A percentile compares a stretch with the other conserved stretches of the same genome.
Conservation (phyloP, 192 early-diverging fungal species). For the Coemansia sp. region DNA sequence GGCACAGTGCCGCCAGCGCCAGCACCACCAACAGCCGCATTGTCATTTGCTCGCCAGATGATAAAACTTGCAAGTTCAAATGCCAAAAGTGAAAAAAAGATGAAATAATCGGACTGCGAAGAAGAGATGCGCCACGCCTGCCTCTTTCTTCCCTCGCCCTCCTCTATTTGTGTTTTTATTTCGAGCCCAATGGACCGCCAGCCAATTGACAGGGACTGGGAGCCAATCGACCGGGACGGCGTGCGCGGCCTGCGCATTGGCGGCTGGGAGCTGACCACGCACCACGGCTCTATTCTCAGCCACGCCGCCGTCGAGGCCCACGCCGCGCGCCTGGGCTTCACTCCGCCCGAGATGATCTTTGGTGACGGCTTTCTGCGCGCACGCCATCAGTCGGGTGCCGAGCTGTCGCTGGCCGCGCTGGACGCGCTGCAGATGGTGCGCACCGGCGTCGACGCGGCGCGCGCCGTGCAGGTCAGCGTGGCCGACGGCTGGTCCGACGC, state of each 20-base stretch:
- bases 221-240: slow-evolving; percentile 35
- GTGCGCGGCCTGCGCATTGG: slow-evolving; percentile 38
- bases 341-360: slow-evolving; percentile 96
- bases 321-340: slow-evolving; percentile 58
- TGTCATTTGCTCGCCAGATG: background rate
- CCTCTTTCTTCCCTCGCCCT: too few relatives aligned
- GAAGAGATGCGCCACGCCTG: background rate
- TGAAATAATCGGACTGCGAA: background rate
- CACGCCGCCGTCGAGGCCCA: slow-evolving; percentile 54
- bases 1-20: background rate
- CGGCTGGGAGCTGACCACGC: slow-evolving; percentile 57
- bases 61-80: background rate
- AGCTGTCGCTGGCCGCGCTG: slow-evolving; percentile 60
- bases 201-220: background rate
- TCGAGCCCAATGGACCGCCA: too few relatives aligned
- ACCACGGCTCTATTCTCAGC: slow-evolving; percentile 60
- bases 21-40: slow-evolving; percentile 16
- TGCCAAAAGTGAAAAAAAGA: background rate
- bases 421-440: slow-evolving; percentile 75
- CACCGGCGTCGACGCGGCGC: slow-evolving; percentile 59
- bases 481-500: slow-evolving; percentile 81
- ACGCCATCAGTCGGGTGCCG: slow-evolving; percentile 53
- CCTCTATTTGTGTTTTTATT: too few relatives aligned
- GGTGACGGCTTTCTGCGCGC: slow-evolving; percentile 76
- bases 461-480: slow-evolving; percentile 79